Evolutionary conservation across 768 basidiomycete genomes (phyloP).

Genomic region (Dioszegia crocea): DNA sequence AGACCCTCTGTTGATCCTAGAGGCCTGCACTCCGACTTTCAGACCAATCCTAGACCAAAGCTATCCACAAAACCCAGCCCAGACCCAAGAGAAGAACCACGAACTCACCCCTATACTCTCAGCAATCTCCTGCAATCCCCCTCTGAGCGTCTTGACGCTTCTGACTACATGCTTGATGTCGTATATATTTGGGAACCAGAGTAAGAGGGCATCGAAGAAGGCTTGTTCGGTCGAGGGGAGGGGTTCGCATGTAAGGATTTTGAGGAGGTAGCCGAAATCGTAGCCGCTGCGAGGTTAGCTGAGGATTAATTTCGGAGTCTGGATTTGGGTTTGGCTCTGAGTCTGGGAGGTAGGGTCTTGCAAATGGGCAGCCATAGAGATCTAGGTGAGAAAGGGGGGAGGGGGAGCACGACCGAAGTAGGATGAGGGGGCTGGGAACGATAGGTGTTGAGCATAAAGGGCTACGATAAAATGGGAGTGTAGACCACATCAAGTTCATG

Average conservation of each 20-base stretch:
- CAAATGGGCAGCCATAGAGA: no score
- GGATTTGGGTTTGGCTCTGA: no score
- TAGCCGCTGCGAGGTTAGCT: conserved; percentile 58
- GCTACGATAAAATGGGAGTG: not conserved
- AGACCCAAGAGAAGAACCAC: not conserved
- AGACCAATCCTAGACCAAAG: no score
- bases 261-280: conserved; percentile 98
- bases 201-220: conserved; percentile 79
- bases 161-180: conserved; percentile 98
- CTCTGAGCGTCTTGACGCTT: conserved; percentile 72
- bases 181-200: conserved; percentile 95
- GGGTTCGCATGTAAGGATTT: conserved; percentile 72
- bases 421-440: not conserved
- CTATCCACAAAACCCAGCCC: no score
- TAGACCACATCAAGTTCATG: no score
- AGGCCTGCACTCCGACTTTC: no score
- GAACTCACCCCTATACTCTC: conserved; percentile 82
- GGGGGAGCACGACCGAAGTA: not conserved
- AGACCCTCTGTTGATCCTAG: no score
- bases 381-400: not conserved
- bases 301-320: not conserved
- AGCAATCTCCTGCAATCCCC: conserved; percentile 88
- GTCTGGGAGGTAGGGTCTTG: no score
- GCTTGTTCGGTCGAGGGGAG: conserved; percentile 81
- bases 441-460: not conserved